Conservation (phyloP, 768 basidiomycete species). For the Calocybe gangraenosa region DNA sequence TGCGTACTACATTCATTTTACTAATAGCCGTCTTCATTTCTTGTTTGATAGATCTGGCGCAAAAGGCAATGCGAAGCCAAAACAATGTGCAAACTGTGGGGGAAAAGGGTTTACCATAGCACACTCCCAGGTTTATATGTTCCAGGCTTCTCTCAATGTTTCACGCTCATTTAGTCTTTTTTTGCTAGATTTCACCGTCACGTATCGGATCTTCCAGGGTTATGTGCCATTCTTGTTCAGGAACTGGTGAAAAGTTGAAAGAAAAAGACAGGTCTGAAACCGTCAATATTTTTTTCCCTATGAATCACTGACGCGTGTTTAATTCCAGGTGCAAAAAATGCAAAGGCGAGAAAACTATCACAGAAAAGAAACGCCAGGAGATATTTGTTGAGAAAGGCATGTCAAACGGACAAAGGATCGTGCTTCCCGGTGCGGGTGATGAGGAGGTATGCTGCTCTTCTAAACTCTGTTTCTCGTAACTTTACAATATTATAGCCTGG, state of each 20-base stretch:
- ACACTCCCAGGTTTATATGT: constrained; percentile 44
- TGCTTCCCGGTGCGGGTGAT: constrained; percentile 89
- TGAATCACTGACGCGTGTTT: neutral
- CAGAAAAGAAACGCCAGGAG: constrained; percentile 88
- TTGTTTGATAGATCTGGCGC: constrained; percentile 63
- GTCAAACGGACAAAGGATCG: constrained; percentile 77
- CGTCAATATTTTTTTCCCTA: too few species aligned
- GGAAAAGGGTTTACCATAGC: constrained; percentile 76
- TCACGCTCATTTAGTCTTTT: neutral
- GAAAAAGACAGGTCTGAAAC: constrained; percentile 83
- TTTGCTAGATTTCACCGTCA: constrained; percentile 36
- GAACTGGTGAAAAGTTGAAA: constrained; percentile 64
- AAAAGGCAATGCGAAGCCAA: constrained; percentile 79
- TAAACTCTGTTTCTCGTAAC: neutral
- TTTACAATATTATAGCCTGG: constrained; percentile 54
- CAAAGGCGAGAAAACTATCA: constrained; percentile 78
- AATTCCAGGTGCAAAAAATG: constrained; percentile 86
- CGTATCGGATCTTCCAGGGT: constrained; percentile 48
- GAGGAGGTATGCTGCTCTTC: constrained; percentile 58
- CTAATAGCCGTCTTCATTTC: neutral
- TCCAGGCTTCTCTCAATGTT: neutral
- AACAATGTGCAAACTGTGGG: constrained; percentile 73
- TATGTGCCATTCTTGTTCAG: constrained; percentile 67
- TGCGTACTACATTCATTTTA: constrained; percentile 25
- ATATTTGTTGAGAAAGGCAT: constrained; percentile 86